Percentiles rank a stretch among this genome's conserved stretches.
Evolutionary conservation across 306 rosid species (phyloP).

Genomic region (Carpinus viminea): DNA sequence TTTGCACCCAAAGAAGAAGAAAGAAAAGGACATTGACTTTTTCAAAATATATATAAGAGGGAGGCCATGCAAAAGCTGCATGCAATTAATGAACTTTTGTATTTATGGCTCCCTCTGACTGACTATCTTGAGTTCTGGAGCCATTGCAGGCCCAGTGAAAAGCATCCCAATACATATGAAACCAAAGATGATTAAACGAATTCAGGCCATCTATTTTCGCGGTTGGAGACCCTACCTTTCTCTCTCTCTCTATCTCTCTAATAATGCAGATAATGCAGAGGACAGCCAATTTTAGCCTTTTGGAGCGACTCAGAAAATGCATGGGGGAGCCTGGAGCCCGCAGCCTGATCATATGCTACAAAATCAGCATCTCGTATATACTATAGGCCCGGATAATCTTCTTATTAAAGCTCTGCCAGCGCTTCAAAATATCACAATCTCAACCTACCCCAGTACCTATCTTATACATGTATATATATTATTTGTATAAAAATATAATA

Average conservation of each 20-base stretch:
- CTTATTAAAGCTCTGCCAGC: conserved; percentile 50
- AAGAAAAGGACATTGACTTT: background rate
- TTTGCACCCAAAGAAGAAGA: background rate
- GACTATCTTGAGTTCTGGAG: conserved; percentile 16
- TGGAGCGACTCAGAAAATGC: conserved; percentile 49
- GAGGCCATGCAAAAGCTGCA: conserved; percentile 4
- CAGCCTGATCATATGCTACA: conserved; percentile 44
- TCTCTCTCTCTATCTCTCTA: conserved; percentile 37
- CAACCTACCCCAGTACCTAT: conserved; percentile 33
- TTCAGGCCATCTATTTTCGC: conserved; percentile 17
- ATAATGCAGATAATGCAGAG: conserved; percentile 56
- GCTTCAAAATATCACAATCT: conserved; percentile 37
- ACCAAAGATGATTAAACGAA: conserved; percentile 29
- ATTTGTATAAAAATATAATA: conserved; percentile 12
- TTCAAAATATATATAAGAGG: background rate
- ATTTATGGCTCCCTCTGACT: conserved; percentile 3
- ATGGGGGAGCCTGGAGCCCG: conserved; percentile 41
- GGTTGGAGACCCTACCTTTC: conserved; percentile 15
- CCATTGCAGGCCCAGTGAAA: conserved; percentile 20
- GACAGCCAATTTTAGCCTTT: conserved; percentile 53
- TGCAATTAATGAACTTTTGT: conserved; percentile 15
- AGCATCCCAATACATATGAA: background rate
- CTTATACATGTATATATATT: background rate
- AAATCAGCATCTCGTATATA: conserved; percentile 51
- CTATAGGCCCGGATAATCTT: conserved; percentile 48